These are phyloP conservation scores for Fusarium irregulare DNA, from an alignment of 2,329 filamentous ascomycete genomes.

Conservation along the genomic window DNA sequence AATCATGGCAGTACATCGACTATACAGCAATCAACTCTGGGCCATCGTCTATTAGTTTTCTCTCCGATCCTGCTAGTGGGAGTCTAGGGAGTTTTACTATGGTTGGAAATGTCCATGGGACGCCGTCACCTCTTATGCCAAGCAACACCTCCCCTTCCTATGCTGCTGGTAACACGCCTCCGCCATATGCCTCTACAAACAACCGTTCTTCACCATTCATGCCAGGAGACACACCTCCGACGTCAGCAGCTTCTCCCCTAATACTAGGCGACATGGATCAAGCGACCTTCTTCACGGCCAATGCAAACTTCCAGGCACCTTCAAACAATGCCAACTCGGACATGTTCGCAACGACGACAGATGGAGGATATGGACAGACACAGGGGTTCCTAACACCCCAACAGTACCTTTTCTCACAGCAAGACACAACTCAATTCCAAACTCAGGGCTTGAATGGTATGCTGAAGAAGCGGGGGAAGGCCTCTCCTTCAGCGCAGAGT, in stretches of 20 bases:
- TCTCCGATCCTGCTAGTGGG: conserved; percentile 62
- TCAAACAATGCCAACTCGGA: conserved; percentile 39
- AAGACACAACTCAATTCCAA: conserved; percentile 42
- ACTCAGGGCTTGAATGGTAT: conserved; percentile 44
- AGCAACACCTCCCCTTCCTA: conserved; percentile 26
- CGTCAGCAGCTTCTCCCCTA: conserved; percentile 56
- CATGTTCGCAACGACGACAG: conserved; percentile 48
- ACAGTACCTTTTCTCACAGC: conserved; percentile 54
- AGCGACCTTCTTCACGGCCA: conserved; percentile 50
- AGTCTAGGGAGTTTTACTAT: conserved; percentile 64
- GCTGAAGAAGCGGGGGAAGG: conserved; percentile 20
- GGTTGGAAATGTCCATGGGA: conserved; percentile 52
- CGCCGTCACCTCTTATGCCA: conserved; percentile 27
- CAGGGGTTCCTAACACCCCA: conserved; percentile 53
- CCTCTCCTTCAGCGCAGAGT: conserved; percentile 21
- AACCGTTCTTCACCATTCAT: conserved; percentile 31
- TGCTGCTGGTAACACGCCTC: conserved; percentile 39
- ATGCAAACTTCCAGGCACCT: conserved; percentile 47
- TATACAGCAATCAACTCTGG: conserved; percentile 51
- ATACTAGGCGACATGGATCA: conserved; percentile 55
- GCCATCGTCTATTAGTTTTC: conserved; percentile 56
- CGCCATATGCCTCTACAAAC: conserved; percentile 14
- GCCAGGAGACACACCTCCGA: conserved; percentile 44
- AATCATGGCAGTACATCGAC: conserved; percentile 60
- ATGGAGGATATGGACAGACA: conserved; percentile 49